These are phyloP conservation scores for Suillus sp. DNA, from an alignment of 768 basidiomycete genomes.

Conservation along the genomic window DNA sequence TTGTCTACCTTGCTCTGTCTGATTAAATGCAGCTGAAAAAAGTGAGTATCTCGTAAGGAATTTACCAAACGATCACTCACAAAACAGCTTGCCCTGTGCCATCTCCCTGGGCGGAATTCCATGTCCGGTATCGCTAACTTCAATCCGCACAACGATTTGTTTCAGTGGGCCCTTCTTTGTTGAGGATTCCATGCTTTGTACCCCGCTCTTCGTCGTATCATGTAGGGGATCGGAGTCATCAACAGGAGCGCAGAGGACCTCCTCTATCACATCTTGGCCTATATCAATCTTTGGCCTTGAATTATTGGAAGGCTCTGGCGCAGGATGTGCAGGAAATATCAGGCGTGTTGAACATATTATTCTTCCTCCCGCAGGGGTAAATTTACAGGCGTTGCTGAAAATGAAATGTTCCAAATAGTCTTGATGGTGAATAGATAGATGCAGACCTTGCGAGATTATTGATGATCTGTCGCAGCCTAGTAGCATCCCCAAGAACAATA, in stretches of 20 bases:
- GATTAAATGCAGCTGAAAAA: conserved; percentile 66
- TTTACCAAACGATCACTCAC: conserved; percentile 41
- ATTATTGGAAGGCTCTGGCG: conserved; percentile 16
- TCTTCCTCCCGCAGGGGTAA: conserved; percentile 69
- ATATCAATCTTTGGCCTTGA: conserved; percentile 11
- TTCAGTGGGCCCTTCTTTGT: conserved; percentile 41
- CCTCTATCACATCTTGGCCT: conserved; percentile 25
- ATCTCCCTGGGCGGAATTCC: conserved; percentile 70
- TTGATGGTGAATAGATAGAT: not conserved
- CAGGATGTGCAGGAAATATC: conserved; percentile 36
- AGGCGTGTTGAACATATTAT: conserved; percentile 70
- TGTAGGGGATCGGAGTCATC: conserved; percentile 33
- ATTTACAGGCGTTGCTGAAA: conserved; percentile 75
- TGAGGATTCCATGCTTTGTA: not conserved
- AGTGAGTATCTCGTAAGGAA: conserved; percentile 15
- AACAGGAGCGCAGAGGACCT: conserved; percentile 31
- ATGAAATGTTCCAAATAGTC: conserved; percentile 6
- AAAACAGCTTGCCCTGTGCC: conserved; percentile 68
- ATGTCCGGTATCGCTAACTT: conserved; percentile 75
- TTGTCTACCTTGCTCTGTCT: conserved; percentile 73
- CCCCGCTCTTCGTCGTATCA: not conserved
- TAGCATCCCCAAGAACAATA: conserved; percentile 82
- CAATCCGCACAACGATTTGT: conserved; percentile 79
- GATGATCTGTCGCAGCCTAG: conserved; percentile 76
- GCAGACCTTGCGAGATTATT: conserved; percentile 78